Evolutionary conservation across 208 protist species (phyloP).

Genomic region (Leishmania arabica): DNA sequence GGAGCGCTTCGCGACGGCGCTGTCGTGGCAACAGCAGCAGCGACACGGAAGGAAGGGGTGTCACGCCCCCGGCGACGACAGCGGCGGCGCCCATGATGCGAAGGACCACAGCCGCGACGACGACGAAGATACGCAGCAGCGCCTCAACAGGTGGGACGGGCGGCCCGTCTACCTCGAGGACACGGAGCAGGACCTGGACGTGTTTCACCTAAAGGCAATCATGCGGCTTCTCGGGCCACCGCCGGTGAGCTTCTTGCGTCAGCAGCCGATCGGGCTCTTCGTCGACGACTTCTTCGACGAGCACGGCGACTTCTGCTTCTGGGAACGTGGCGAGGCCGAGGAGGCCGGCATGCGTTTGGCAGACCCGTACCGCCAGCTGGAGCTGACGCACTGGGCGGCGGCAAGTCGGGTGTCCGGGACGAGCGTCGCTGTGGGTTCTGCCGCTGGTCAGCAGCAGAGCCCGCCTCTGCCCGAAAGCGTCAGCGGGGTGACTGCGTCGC

Average conservation of each 20-base stretch:
- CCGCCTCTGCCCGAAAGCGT: not conserved
- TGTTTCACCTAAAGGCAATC: conserved; percentile 54
- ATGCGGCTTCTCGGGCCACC: conserved; percentile 63
- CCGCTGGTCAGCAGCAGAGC: not conserved
- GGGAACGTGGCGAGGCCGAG: conserved; percentile 33
- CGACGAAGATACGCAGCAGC: conserved; percentile 2
- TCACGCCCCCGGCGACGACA: no score
- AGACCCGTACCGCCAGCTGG: not conserved
- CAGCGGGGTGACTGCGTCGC: not conserved
- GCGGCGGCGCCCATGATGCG: no score
- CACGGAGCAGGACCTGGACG: conserved; percentile 51
- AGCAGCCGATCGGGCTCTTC: conserved; percentile 42
- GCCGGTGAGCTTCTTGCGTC: conserved; percentile 34
- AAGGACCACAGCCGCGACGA: not conserved
- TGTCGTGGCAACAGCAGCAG: not conserved
- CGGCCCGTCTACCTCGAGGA: conserved; percentile 36
- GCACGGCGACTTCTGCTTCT: conserved; percentile 43
- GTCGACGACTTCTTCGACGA: conserved; percentile 48
- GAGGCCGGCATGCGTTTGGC: conserved; percentile 23
- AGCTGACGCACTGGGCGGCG: not conserved
- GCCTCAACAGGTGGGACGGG: conserved; percentile 23
- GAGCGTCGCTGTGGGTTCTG: no score
- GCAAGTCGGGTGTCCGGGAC: no score
- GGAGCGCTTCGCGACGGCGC: conserved; percentile 6
- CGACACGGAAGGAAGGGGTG: not conserved